A percentile compares a stretch with the other conserved stretches of the same genome.
Evolutionary conservation across 169 alveolate genomes (phyloP).

Genomic region (Plasmodium blacklocki): DNA sequence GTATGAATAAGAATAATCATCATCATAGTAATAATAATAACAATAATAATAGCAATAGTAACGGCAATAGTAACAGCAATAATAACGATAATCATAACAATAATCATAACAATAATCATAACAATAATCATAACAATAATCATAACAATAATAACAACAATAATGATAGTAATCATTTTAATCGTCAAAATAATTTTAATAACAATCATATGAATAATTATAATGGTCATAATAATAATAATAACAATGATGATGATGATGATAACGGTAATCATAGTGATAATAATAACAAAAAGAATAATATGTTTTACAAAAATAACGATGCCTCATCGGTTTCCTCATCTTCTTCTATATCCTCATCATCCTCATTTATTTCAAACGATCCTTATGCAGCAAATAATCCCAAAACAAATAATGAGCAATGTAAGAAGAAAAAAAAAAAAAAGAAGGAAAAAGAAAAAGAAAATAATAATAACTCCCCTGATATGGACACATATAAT

Average conservation of each 20-base stretch:
- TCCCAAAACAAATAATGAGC: not conserved
- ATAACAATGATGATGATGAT: not conserved
- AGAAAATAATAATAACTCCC: not conserved
- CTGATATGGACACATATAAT: not conserved
- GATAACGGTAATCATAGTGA: constrained; percentile 18
- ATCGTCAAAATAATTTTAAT: not conserved
- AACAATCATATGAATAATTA: not conserved
- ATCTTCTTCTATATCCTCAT: constrained; percentile 12
- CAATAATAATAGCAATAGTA: not conserved
- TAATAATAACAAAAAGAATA: not conserved
- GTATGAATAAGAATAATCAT: not conserved
- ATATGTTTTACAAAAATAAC: constrained; percentile 3
- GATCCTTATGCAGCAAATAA: not conserved
- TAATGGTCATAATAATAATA: not conserved
- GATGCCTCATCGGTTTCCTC: not conserved
- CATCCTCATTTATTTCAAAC: constrained; percentile 14
- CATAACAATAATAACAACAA: not conserved
- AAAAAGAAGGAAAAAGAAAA: not conserved
- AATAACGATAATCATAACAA: constrained; percentile 15
- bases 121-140: not conserved
- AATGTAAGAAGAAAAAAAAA: constrained; percentile 1
- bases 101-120: not conserved
- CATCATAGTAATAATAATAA: not conserved
- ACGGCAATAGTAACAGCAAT: constrained; percentile 13
- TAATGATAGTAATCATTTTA: not conserved